phyloP scores from a whole-genome alignment of 805 yeast genomes.

The Metschnikowia orientalis region DNA sequence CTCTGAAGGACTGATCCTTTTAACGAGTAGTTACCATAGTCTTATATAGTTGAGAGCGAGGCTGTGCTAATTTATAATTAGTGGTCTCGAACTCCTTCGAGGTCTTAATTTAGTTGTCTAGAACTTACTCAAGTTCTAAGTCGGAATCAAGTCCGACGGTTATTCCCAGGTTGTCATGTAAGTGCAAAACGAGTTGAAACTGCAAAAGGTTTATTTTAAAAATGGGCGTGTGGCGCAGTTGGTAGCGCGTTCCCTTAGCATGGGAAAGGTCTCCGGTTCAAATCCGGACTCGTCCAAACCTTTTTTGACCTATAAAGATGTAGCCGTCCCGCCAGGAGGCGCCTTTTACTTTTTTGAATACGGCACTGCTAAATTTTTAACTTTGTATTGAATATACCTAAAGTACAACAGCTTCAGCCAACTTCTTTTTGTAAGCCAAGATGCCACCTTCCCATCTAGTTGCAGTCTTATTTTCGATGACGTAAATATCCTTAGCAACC shows the following conservation, averaged over 20 bases:
- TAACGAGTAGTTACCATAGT: too few species aligned
- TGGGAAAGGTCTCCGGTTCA: conserved; percentile 79
- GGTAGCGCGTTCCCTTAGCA: conserved; percentile 83
- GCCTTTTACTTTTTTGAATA: conserved; percentile 12
- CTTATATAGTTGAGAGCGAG: too few species aligned
- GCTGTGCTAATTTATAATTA: too few species aligned
- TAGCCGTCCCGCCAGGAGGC: too few species aligned
- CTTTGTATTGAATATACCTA: conserved; percentile 15
- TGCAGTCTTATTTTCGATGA: conserved; percentile 92
- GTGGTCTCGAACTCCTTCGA: too few species aligned
- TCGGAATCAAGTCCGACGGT: too few species aligned
- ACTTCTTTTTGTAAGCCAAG: conserved; percentile 85
- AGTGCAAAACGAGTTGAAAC: too few species aligned
- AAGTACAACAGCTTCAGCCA: conserved; percentile 86
- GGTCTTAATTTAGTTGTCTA: too few species aligned
- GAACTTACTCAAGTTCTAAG: too few species aligned
- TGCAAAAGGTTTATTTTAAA: neutral
- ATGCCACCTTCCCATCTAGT: conserved; percentile 95
- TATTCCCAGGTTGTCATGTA: too few species aligned
- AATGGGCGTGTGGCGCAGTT: conserved; percentile 77
- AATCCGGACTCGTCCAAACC: conserved; percentile 68
- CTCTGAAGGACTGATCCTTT: too few species aligned
- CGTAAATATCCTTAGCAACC: conserved; percentile 95
- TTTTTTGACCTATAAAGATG: too few species aligned
- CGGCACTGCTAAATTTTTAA: neutral